Conservation (phyloP, 1,139 yeast species). For the Kurtzmaniella natalensis region DNA sequence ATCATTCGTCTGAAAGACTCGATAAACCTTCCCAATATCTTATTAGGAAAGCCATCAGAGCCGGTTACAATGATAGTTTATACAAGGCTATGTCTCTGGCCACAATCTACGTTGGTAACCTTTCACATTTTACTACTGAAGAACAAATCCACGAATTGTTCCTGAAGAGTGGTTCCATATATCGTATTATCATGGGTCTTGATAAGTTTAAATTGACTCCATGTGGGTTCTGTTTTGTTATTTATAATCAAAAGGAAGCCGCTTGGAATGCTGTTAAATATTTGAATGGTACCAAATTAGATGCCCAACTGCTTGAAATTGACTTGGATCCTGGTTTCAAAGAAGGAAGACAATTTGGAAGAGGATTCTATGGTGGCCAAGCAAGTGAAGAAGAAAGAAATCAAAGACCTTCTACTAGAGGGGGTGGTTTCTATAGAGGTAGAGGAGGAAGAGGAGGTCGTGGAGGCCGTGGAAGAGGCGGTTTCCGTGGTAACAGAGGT, state of each 20-base stretch:
- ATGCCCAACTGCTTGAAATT: slow-evolving; percentile 72
- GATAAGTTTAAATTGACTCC: slow-evolving; percentile 87
- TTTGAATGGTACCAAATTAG: slow-evolving; percentile 74
- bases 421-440: slow-evolving; percentile 19
- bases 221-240: slow-evolving; percentile 92
- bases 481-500: slow-evolving; percentile 16
- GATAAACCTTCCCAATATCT: slow-evolving; percentile 79
- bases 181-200: slow-evolving; percentile 85
- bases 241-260: slow-evolving; percentile 61
- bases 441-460: slow-evolving; percentile 24
- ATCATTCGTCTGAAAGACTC: slow-evolving; percentile 54
- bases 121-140: slow-evolving; percentile 83
- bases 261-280: slow-evolving; percentile 80
- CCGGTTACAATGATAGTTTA: slow-evolving; percentile 53
- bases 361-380: slow-evolving; percentile 92
- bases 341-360: slow-evolving; percentile 92
- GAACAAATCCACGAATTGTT: slow-evolving; percentile 88
- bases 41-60: slow-evolving; percentile 64
- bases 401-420: slow-evolving; percentile 18
- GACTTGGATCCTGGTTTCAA: slow-evolving; percentile 93
- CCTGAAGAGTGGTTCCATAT: slow-evolving; percentile 71
- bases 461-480: slow-evolving; percentile 15
- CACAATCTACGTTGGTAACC: slow-evolving; percentile 84
- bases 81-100: slow-evolving; percentile 59
- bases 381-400: slow-evolving; percentile 33